Conservation (phyloP, 768 basidiomycete genomes). For the Porpolomopsis calyptriformis region DNA sequence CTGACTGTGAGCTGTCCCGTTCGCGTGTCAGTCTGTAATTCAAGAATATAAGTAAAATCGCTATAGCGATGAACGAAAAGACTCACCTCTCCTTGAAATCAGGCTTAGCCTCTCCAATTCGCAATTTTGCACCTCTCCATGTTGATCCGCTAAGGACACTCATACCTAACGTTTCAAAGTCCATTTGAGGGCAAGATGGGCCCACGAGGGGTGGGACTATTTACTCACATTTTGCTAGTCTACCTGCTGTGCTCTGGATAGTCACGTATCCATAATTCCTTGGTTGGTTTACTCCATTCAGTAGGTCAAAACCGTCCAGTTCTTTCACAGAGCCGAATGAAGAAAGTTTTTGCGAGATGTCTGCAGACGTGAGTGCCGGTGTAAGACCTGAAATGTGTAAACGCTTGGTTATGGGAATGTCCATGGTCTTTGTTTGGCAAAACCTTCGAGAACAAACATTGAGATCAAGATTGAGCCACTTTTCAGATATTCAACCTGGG, state of each 20-base stretch:
- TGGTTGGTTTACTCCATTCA: slow-evolving; percentile 55
- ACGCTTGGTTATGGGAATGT: slow-evolving; percentile 39
- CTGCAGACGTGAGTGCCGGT: slow-evolving; percentile 44
- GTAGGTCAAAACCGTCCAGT: slow-evolving; percentile 57
- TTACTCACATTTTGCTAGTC: slow-evolving; percentile 55
- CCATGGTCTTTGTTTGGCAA: slow-evolving; percentile 4
- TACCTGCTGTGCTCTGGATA: slow-evolving; percentile 47
- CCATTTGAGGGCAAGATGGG: background rate
- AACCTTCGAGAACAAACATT: background rate
- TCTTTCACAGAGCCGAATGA: slow-evolving; percentile 60
- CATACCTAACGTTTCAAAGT: slow-evolving; percentile 38
- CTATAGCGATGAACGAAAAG: background rate
- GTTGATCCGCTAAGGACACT: slow-evolving; percentile 69
- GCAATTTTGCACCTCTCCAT: slow-evolving; percentile 81
- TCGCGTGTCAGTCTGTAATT: slow-evolving; percentile 26
- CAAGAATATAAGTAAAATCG: background rate
- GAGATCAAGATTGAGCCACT: no score
- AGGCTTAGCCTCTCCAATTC: slow-evolving; percentile 75
- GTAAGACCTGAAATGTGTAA: slow-evolving; percentile 63
- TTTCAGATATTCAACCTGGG: no score
- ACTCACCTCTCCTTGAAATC: slow-evolving; percentile 56
- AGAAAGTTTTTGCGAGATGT: slow-evolving; percentile 47
- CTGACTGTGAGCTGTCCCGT: slow-evolving; percentile 18
- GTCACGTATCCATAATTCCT: slow-evolving; percentile 69
- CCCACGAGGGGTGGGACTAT: background rate